Percentiles rank a stretch among this genome's conserved stretches.
phyloP scores from a whole-genome alignment of 2,329 filamentous ascomycete species.

The Botrytis byssoidea region DNA sequence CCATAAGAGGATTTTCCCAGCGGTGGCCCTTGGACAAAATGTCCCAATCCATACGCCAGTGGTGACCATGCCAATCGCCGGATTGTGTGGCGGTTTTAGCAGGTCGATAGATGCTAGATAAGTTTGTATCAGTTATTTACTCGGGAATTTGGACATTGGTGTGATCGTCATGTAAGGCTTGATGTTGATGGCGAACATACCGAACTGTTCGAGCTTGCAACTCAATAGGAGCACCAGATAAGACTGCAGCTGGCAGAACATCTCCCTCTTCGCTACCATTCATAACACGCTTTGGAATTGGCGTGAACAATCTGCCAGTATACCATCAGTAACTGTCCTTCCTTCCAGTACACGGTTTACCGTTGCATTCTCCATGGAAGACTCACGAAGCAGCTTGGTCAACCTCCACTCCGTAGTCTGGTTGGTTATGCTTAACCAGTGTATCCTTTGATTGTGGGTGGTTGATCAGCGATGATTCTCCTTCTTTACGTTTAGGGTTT shows the following conservation, averaged over 20 bases:
- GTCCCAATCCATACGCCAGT: slow-evolving; percentile 99
- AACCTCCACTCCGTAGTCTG: slow-evolving; percentile 75
- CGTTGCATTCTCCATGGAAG: slow-evolving; percentile 33
- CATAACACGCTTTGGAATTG: slow-evolving; percentile 84
- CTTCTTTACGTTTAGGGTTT: slow-evolving; percentile 39
- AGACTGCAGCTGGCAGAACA: slow-evolving; percentile 73
- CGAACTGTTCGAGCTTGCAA: slow-evolving; percentile 91
- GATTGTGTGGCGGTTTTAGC: slow-evolving; percentile 96
- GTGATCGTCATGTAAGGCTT: neutral
- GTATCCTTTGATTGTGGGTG: slow-evolving; percentile 25
- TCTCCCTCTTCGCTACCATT: slow-evolving; percentile 82
- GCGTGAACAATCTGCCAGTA: slow-evolving; percentile 75
- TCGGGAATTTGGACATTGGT: neutral
- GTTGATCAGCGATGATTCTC: slow-evolving; percentile 23
- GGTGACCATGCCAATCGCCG: slow-evolving; percentile 76
- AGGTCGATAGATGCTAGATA: slow-evolving; percentile 79
- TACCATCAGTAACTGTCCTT: slow-evolving; percentile 21
- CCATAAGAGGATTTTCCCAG: slow-evolving; percentile 98
- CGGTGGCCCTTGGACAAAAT: slow-evolving; percentile 86
- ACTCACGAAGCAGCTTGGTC: slow-evolving; percentile 90
- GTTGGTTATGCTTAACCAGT: slow-evolving; percentile 51
- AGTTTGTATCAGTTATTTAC: slow-evolving; percentile 24
- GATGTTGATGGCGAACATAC: slow-evolving; percentile 51
- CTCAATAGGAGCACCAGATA: slow-evolving; percentile 91
- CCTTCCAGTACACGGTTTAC: no score